phyloP scores from a whole-genome alignment of 2,329 filamentous ascomycete species.

The Alternaria alternata region DNA sequence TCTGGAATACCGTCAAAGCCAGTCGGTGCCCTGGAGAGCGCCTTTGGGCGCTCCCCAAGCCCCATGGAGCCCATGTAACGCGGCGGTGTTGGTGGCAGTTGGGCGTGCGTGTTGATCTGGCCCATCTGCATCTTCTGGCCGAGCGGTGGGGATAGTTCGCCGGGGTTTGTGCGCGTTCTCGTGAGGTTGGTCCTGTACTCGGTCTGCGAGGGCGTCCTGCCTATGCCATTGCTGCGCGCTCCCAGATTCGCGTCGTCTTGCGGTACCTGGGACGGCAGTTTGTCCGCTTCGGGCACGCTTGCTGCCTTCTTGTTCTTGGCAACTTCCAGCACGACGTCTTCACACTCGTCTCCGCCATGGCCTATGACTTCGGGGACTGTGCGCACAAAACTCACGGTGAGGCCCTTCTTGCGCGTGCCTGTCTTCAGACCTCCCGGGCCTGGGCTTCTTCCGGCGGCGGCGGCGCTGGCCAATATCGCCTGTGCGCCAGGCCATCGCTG shows the following conservation, averaged over 20 bases:
- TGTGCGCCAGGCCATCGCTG: slow-evolving; percentile 61
- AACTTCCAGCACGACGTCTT: slow-evolving; percentile 75
- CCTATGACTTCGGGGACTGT: slow-evolving; percentile 82
- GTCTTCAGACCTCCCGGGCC: slow-evolving; percentile 49
- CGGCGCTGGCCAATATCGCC: slow-evolving; percentile 50
- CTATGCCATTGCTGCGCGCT: slow-evolving; percentile 37
- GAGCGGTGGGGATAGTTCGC: slow-evolving; percentile 48
- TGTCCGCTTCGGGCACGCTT: slow-evolving; percentile 28
- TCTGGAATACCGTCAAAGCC: slow-evolving; percentile 41
- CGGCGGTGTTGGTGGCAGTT: slow-evolving; percentile 37
- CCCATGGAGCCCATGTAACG: slow-evolving; percentile 47
- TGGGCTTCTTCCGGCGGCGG: slow-evolving; percentile 43
- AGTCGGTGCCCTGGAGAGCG: slow-evolving; percentile 43
- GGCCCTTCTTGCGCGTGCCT: slow-evolving; percentile 65
- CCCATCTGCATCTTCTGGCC: slow-evolving; percentile 49
- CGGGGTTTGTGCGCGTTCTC: slow-evolving; percentile 44
- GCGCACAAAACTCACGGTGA: slow-evolving; percentile 78
- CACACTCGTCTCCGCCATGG: slow-evolving; percentile 87
- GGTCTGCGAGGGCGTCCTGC: slow-evolving; percentile 37
- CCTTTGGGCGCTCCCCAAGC: slow-evolving; percentile 43
- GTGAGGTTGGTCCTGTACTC: slow-evolving; percentile 44
- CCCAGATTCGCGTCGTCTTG: slow-evolving; percentile 45
- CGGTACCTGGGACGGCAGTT: slow-evolving; percentile 26
- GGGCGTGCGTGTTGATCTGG: slow-evolving; percentile 44
- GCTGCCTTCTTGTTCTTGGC: slow-evolving; percentile 61